Evolutionary conservation across 1,284 basidiomycete species (phyloP).

Genomic region (Lignosus rhinocerotis): DNA sequence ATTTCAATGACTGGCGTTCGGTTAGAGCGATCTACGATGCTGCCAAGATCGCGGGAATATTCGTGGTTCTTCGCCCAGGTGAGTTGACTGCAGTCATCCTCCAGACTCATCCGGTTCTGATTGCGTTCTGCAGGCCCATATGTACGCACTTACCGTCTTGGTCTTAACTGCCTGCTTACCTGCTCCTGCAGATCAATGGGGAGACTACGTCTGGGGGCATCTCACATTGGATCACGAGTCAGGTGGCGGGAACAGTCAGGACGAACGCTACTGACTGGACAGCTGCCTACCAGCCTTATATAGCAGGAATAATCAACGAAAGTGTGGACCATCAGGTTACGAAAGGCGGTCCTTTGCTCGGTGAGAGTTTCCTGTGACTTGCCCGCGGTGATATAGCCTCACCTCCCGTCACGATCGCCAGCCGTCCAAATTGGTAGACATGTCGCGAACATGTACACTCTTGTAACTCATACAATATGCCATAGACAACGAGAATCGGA

Average conservation of each 20-base stretch:
- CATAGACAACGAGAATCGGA: conserved; percentile 81
- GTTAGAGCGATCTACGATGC: conserved; percentile 61
- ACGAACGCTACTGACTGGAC: conserved; percentile 71
- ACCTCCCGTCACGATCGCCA: conserved; percentile 25
- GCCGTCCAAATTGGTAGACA: conserved; percentile 66
- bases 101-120: background rate
- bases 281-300: conserved; percentile 71
- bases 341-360: conserved; percentile 73
- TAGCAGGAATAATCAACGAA: conserved; percentile 59
- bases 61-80: conserved; percentile 48
- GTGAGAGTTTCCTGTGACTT: conserved; percentile 36
- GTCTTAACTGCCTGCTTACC: background rate
- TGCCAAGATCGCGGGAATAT: conserved; percentile 46
- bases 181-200: conserved; percentile 68
- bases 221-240: conserved; percentile 74
- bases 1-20: conserved; percentile 70
- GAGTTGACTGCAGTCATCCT: background rate
- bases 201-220: conserved; percentile 83
- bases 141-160: conserved; percentile 9
- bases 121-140: conserved; percentile 25
- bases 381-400: background rate
- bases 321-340: conserved; percentile 68
- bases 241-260: conserved; percentile 64
- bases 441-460: background rate
- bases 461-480: too few relatives aligned